Base-by-base conservation (phyloP, 2,329 filamentous ascomycete species). In the Trichoderma lentiforme region DNA sequence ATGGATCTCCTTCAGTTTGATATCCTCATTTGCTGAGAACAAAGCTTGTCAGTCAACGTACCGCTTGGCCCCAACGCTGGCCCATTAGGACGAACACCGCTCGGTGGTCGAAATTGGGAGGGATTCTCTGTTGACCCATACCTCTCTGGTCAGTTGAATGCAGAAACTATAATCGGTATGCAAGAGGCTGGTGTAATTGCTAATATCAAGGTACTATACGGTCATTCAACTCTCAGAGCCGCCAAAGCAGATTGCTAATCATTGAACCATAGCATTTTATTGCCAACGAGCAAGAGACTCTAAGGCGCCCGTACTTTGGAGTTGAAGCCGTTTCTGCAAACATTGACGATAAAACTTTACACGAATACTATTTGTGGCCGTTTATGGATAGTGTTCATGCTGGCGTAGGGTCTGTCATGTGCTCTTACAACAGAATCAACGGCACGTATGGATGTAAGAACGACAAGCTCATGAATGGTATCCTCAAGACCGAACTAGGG, bases 181-280 rank as follows among this genome's bases (percentile, higher is more conserved):
- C 93, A 96, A 78, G 89, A 91, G 76, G 90, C 90, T 3, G 93
- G 93, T 76, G 90, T 95, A 47, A 92, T 97, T 79, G 92, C 93
- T 71, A 93, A 90, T 83, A 90, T 85, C 85, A 95, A 88, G 80
- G 84, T 84, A 47, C 34, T 2, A 4, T 26, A 12, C 1, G 0
- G 30, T n/a, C 5, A 43, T 39, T 21, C 18, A n/a, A 32, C 8
- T n/a, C 0, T 2, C 8, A 12, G 18, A 9, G 18, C 39, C 4
- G 6, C 9, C 2, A 6, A 21, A 15, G 12, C 15, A 6, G 8
- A 26, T 18, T 21, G 53, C 51, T 66, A 21, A 65, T 8, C 30
- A 2, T 26, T 3, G 64, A 1, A 39, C 28, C 18, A 9, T 56
- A 82, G 86, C 89, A 91, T 75, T 86, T 84, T 71, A 86, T 91